phyloP scores from a whole-genome alignment of 2,329 filamentous ascomycete genomes.

The Aspergillus terreus region DNA sequence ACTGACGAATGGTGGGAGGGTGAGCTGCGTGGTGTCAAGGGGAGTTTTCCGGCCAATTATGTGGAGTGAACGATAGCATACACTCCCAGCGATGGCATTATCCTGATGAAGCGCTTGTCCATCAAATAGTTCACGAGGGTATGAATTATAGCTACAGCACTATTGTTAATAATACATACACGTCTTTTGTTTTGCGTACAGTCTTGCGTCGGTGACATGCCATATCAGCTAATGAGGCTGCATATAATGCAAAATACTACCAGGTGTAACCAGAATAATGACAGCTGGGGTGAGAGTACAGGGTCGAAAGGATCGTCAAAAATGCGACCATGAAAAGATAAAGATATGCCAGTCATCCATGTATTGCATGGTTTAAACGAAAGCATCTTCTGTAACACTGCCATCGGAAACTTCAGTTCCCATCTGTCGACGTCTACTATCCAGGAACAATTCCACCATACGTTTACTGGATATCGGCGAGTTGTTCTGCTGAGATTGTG shows the following conservation, averaged over 20 bases:
- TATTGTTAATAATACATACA: background rate
- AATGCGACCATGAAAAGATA: background rate
- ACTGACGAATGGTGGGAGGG: constrained; percentile 88
- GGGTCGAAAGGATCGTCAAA: background rate
- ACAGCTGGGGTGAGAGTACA: background rate
- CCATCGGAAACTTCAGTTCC: constrained; percentile 14
- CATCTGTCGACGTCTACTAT: constrained; percentile 28
- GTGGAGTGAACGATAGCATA: constrained; percentile 45
- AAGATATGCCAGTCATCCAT: too few species aligned
- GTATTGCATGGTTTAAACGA: constrained; percentile 16
- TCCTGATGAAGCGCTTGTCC: too few species aligned
- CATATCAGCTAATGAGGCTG: background rate
- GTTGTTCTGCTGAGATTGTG: constrained; percentile 18
- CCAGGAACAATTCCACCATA: constrained; percentile 37
- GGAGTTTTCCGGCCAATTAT: constrained; percentile 82
- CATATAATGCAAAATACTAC: background rate
- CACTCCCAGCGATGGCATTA: background rate
- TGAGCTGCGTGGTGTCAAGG: constrained; percentile 64
- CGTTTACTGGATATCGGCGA: constrained; percentile 31
- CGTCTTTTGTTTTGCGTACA: too few species aligned
- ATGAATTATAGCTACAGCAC: background rate
- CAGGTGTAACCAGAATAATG: background rate
- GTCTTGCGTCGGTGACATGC: background rate
- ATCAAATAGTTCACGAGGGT: background rate
- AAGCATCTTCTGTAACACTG: constrained; percentile 18